Percentiles rank a stretch among this genome's conserved stretches.
These are phyloP conservation scores for Crithidia acanthocephali DNA, from an alignment of 208 protist species.

Conservation along the genomic window DNA sequence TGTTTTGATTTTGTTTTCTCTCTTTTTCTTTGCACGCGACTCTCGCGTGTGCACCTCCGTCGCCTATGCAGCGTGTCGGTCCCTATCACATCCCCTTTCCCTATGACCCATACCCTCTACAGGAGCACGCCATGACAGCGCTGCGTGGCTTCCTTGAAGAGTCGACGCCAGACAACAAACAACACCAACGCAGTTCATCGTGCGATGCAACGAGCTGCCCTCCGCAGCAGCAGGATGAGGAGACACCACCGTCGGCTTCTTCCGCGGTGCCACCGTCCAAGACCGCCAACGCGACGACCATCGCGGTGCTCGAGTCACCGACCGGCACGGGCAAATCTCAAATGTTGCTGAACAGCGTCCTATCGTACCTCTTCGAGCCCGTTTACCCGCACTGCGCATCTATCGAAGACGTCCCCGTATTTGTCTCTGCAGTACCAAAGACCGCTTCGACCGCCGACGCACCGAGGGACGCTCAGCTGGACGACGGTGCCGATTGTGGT, in stretches of 20 bases:
- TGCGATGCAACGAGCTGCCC: background rate
- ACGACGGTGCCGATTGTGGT: background rate
- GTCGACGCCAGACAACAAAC: background rate
- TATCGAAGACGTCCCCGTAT: no score
- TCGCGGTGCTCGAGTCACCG: conserved; percentile 95
- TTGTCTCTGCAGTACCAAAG: background rate
- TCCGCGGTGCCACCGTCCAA: background rate
- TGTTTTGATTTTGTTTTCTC: no score
- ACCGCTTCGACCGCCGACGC: no score
- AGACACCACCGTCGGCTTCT: no score
- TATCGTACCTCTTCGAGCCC: conserved; percentile 66
- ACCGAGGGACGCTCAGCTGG: background rate
- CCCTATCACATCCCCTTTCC: conserved; percentile 79
- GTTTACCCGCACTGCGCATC: background rate
- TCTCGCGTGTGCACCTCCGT: no score
- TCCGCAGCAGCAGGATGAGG: no score
- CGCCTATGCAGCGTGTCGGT: conserved; percentile 48
- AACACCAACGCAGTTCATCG: background rate
- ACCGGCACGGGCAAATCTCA: conserved; percentile 97
- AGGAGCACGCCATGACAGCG: conserved; percentile 69
- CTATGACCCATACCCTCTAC: conserved; percentile 77
- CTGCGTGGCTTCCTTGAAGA: conserved; percentile 52
- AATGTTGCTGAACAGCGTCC: conserved; percentile 89
- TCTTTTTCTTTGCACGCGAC: no score
- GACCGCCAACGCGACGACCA: conserved; percentile 1